Evolutionary conservation across 2,329 filamentous ascomycete genomes (phyloP).

Genomic region (Alternaria longipes): DNA sequence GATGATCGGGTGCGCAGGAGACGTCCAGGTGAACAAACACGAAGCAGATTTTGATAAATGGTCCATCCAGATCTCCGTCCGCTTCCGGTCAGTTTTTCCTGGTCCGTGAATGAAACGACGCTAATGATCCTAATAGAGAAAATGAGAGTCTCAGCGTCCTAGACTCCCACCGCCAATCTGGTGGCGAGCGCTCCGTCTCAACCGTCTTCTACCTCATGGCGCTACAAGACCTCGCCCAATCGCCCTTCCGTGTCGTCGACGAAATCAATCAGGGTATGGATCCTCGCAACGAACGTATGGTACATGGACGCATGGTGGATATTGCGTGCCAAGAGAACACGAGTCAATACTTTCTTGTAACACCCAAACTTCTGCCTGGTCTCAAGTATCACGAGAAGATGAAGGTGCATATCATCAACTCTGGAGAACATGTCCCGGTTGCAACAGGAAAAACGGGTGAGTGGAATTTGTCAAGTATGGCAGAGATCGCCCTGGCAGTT

Average conservation of each 20-base stretch:
- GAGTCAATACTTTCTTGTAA: constrained; percentile 92
- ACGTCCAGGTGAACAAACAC: constrained; percentile 87
- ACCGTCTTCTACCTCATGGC: constrained; percentile 99
- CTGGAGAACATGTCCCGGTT: constrained; percentile 72
- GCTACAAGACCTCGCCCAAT: constrained; percentile 89
- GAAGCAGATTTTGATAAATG: constrained; percentile 90
- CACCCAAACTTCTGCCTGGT: constrained; percentile 88
- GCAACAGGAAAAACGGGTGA: constrained; percentile 45
- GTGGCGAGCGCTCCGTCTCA: constrained; percentile 93
- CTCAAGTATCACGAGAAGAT: constrained; percentile 89
- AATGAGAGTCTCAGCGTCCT: constrained; percentile 85
- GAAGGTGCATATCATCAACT: constrained; percentile 92
- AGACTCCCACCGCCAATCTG: constrained; percentile 92
- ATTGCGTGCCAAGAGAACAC: constrained; percentile 87
- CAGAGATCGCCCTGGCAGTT: constrained; percentile 43
- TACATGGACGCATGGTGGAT: constrained; percentile 97
- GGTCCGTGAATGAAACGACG: neutral
- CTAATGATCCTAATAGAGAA: constrained; percentile 47
- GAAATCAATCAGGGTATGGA: constrained; percentile 99
- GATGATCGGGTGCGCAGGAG: constrained; percentile 91
- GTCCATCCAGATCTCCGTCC: constrained; percentile 93
- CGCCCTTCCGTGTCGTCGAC: constrained; percentile 97
- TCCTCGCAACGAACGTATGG: constrained; percentile 96
- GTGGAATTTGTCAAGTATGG: constrained; percentile 56
- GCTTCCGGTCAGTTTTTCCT: constrained; percentile 76